A percentile compares a stretch with the other conserved stretches of the same genome.
Conservation (phyloP, 106 monocot species). For the Dendrobium catenatum region DNA sequence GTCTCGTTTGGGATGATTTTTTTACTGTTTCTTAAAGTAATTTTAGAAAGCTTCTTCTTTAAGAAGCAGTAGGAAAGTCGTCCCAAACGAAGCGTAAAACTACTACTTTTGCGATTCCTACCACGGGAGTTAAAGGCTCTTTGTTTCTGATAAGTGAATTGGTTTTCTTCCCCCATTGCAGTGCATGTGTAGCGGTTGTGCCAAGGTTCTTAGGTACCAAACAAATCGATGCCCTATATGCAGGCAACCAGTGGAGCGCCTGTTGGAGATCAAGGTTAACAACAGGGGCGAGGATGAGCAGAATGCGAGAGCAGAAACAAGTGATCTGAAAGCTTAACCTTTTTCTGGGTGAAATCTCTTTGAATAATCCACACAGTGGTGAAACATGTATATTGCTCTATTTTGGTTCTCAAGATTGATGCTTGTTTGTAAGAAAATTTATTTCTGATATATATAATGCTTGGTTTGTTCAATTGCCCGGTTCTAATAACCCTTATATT, state of each 20-base stretch:
- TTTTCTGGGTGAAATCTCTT: not conserved
- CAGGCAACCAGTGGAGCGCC: conserved; percentile 47
- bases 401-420: not conserved
- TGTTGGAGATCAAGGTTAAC: conserved; percentile 42
- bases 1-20: no score
- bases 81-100: no score
- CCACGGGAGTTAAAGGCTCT: no score
- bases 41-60: no score
- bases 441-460: not conserved
- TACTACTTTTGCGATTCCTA: no score
- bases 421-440: not conserved
- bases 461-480: not conserved
- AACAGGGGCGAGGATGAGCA: conserved; percentile 6
- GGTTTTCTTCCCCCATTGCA: conserved; percentile 9
- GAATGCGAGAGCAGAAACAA: not conserved
- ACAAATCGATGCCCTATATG: conserved; percentile 62
- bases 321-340: not conserved
- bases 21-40: no score
- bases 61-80: no score
- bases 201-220: conserved; percentile 46
- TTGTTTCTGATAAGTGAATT: not conserved
- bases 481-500: not conserved
- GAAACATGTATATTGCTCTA: not conserved
- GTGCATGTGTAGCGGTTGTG: conserved; percentile 71
- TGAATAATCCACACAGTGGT: not conserved